Conservation (phyloP, 1,284 basidiomycete genomes). For the Microbotryomycetes sp. region DNA sequence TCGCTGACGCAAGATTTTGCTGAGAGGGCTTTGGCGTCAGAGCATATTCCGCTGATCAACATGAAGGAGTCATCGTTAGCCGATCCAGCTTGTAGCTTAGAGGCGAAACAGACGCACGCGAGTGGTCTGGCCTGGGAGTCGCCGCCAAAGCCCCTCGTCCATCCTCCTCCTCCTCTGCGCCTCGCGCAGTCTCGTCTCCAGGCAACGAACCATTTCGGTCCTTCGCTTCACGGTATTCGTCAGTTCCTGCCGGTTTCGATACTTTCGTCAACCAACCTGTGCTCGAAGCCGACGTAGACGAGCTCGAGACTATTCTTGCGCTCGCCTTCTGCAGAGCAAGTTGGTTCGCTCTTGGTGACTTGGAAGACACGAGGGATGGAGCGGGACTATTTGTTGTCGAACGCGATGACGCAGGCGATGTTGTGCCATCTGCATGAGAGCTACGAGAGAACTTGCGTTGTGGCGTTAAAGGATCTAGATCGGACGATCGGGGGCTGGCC, state of each 20-base stretch:
- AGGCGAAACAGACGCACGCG: background rate
- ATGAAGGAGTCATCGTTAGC: background rate
- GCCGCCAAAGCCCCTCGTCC: too few relatives aligned
- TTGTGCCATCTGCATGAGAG: background rate
- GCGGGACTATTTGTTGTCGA: background rate
- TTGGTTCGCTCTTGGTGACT: background rate
- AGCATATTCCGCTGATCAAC: background rate
- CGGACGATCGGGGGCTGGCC: too few relatives aligned
- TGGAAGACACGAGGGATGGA: background rate
- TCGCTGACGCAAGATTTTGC: background rate
- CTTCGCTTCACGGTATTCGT: too few relatives aligned
- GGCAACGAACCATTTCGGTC: too few relatives aligned
- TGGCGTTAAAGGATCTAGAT: too few relatives aligned
- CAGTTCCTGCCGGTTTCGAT: too few relatives aligned
- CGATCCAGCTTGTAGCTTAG: too few relatives aligned
- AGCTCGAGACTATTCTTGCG: background rate
- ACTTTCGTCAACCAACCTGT: background rate
- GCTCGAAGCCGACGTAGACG: background rate
- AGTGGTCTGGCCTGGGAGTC: background rate
- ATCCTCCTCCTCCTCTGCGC: too few relatives aligned
- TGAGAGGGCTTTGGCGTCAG: background rate
- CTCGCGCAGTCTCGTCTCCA: too few relatives aligned
- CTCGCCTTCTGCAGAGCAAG: background rate
- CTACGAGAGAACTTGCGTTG: background rate
- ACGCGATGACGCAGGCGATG: background rate